Conservation (phyloP, 306 rosid species). For the Hippophae tibetana region DNA sequence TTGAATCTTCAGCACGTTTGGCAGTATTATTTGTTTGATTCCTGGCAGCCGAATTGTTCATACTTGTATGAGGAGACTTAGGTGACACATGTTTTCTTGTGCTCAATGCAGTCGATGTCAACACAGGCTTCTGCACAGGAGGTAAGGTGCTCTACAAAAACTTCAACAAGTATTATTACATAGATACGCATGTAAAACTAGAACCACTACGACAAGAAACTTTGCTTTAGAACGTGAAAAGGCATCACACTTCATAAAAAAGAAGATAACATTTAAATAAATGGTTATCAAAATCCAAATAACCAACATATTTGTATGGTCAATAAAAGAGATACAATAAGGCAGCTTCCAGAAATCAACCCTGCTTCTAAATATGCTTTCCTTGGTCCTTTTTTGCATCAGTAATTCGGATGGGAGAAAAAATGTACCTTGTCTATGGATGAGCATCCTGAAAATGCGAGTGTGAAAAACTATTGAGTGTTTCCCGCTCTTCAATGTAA, state of each 20-base stretch:
- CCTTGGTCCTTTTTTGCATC: neutral
- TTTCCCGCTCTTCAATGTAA: neutral
- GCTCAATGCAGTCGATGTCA: constrained; percentile 28
- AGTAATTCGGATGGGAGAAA: constrained; percentile 7
- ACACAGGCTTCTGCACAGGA: constrained; percentile 36
- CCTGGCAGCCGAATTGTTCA: constrained; percentile 22
- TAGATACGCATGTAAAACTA: neutral
- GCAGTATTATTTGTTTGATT: constrained; percentile 40
- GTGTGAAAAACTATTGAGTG: constrained; percentile 18
- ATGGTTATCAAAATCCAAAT: neutral
- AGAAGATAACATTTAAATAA: neutral
- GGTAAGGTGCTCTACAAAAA: constrained; percentile 44
- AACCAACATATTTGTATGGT: too few relatives aligned
- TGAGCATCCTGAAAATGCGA: constrained; percentile 50
- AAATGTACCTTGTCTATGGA: constrained; percentile 51
- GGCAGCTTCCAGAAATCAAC: constrained; percentile 1
- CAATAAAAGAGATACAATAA: neutral
- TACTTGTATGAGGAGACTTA: constrained; percentile 23
- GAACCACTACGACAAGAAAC: neutral
- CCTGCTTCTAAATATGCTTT: too few relatives aligned
- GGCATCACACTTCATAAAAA: neutral
- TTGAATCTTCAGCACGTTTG: constrained; percentile 44
- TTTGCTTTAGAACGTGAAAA: too few relatives aligned
- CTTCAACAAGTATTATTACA: neutral
- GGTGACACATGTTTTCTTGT: constrained; percentile 37